phyloP scores from a whole-genome alignment of 2,329 filamentous ascomycete species.

The Chlorencoelia australis region DNA sequence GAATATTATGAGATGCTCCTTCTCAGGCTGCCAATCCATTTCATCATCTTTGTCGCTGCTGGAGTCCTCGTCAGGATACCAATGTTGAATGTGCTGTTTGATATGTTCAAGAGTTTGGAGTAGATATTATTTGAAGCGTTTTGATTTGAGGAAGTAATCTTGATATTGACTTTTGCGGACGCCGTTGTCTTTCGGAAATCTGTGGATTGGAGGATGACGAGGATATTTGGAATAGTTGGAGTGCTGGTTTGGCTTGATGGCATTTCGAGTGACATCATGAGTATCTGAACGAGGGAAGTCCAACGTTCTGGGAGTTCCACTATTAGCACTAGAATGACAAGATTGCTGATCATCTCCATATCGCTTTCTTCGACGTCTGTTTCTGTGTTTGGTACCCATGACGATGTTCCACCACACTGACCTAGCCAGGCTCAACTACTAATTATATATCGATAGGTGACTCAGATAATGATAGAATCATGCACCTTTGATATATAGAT shows the following conservation, averaged over 20 bases:
- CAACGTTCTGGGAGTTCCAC: too few relatives aligned
- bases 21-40: constrained; percentile 21
- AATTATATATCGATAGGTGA: too few relatives aligned
- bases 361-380: too few relatives aligned
- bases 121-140: constrained; percentile 8
- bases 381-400: too few relatives aligned
- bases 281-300: too few relatives aligned
- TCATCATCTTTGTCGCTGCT: constrained; percentile 21
- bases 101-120: constrained; percentile 4
- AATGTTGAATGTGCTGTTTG: constrained; percentile 8
- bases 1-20: too few relatives aligned
- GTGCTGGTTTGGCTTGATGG: not conserved
- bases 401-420: too few relatives aligned
- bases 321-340: too few relatives aligned
- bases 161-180: not conserved
- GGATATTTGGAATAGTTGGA: not conserved
- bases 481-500: too few relatives aligned
- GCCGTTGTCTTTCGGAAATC: not conserved
- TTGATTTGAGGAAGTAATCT: constrained; percentile 6
- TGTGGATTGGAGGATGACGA: not conserved
- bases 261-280: not conserved
- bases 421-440: too few relatives aligned
- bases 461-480: too few relatives aligned
- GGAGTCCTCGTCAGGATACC: constrained; percentile 15
- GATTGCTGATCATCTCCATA: too few relatives aligned